phyloP scores from a whole-genome alignment of 2,329 filamentous ascomycete species.

The Curvularia lunata region DNA sequence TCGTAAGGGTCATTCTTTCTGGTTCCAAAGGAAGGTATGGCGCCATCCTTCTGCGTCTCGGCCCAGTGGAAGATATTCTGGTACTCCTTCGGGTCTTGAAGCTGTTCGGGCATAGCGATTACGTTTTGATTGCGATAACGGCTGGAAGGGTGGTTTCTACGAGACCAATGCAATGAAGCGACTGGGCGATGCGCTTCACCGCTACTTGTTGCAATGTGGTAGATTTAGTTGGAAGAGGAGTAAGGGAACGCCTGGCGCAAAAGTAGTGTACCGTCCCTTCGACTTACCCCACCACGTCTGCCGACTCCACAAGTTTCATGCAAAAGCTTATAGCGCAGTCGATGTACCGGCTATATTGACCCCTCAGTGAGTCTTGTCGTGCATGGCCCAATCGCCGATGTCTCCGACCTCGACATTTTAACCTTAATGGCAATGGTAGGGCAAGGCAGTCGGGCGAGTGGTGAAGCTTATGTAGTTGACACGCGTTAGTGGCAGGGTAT shows the following conservation, averaged over 20 bases:
- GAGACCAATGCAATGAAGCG: conserved; percentile 3
- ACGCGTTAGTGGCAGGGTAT: conserved; percentile 28
- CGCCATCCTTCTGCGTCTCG: conserved; percentile 64
- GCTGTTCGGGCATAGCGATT: conserved; percentile 31
- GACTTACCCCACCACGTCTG: conserved; percentile 14
- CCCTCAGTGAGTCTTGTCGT: neutral
- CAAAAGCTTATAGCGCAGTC: conserved; percentile 1
- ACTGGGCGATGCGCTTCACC: neutral
- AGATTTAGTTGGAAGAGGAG: neutral
- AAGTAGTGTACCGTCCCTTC: conserved; percentile 12
- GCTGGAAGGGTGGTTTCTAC: neutral
- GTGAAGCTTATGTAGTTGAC: conserved; percentile 28
- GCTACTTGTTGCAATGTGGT: conserved; percentile 1
- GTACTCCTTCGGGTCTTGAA: conserved; percentile 47
- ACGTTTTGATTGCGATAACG: neutral
- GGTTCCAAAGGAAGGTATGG: conserved; percentile 61
- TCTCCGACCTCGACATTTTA: conserved; percentile 8
- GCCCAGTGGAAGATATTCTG: conserved; percentile 58
- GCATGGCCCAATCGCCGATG: neutral
- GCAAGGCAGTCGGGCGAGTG: neutral
- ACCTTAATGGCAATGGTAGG: neutral
- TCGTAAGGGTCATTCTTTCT: conserved; percentile 63
- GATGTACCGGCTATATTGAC: conserved; percentile 4
- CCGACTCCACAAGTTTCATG: conserved; percentile 19
- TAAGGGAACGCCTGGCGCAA: conserved; percentile 1